Evolutionary conservation across 768 basidiomycete species (phyloP), one percentile per base, ranked within the genome.

Genomic region (Rhizopogon vulgaris): DNA sequence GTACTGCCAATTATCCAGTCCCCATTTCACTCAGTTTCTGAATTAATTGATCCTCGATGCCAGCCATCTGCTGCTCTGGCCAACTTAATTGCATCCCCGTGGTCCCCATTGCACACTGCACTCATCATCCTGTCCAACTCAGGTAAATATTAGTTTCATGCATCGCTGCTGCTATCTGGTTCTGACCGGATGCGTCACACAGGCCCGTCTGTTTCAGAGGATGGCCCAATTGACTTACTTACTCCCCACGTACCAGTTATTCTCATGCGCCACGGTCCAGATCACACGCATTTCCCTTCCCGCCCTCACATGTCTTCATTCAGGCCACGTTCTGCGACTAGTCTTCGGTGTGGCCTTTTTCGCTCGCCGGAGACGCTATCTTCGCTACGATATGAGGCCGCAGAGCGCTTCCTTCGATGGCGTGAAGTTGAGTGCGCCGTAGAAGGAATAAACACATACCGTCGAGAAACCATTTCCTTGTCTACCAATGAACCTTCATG

Each of bases 331-430:
- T 75, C 80, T 1, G 59, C 76, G 2, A 61, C 73, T 7, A 74
- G 79, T 1, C 73, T 88, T 9, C 79, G 84, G 11, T 64, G 63
- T 27, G 83, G 82, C 10, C 68, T 88, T 11, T 85, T 88, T 65
- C 79, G 75, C 55, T 78, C 82, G 1, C 84, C 85, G 0, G 83
- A 82, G 53, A 83, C 75, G 0, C 71, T 87, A 10, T 70, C 74
- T 1, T 61, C 72, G 1, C 70, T 88, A 28, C 78, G 87, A 32
- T 70, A 66, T 15, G 86, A 87, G 64, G 85, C 84, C 0, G 74
- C 80, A 0, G 83, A 86, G 52, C 77, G 86, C 17, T 88, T 87
- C 65, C 63, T 87, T 51, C 77, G 78, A 28, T 88, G 86, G 86
- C 72, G 84, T 30, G 86, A 87, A 62, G 78, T 87, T 25, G 82